Base-by-base conservation (phyloP, 305 asterid species). In the Ajuga reptans region DNA sequence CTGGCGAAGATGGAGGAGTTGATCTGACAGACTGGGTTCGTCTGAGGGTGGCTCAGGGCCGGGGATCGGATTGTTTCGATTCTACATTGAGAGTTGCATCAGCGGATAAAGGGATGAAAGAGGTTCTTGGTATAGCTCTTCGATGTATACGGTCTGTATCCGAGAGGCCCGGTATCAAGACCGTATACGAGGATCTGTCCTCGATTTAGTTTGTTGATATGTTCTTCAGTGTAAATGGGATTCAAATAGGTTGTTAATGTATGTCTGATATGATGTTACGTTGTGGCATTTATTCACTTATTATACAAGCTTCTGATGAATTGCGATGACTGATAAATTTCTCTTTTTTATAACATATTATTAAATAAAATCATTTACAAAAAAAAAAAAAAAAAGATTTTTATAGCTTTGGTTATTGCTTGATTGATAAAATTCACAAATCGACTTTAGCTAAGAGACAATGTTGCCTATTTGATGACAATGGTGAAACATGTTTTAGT, bases 111-210 rank as follows among this genome's bases (percentile, higher is more conserved):
- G 95, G 89, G 42, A 83, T 83, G 91, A 89, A 86, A 72, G 94
- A 89, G 79, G 85, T 91, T 50, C 86, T 93, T 46, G 92, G 90
- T 21, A 84, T 91, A 27, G 96, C 96, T 15, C 68, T 93, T 1
- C 72, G 92, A 15, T 93, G 99, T 43, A 83, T 93, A 39, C 84
- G 91, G 7, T 77, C 85, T 3, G 96, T 89, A 2, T 79, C 97
- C 0, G 96, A 89, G 80, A 86, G 99, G 80, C 97, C 97, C 7
- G 97, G 96, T 15, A 93, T 93, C 75, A 91, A 87, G 88, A 89
- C 88, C 7, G 80, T 91, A 16, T 91, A 89, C 41, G 98, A 90
- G 75, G 98, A 92, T 80, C 86, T 92, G 2, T 90, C 97, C 0
- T 87, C 95, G 17, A 82, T 91, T 72, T 91, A 86, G 81, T 50